Base-by-base conservation (phyloP, 2,329 filamentous ascomycete genomes). In the Cadophora sp. region DNA sequence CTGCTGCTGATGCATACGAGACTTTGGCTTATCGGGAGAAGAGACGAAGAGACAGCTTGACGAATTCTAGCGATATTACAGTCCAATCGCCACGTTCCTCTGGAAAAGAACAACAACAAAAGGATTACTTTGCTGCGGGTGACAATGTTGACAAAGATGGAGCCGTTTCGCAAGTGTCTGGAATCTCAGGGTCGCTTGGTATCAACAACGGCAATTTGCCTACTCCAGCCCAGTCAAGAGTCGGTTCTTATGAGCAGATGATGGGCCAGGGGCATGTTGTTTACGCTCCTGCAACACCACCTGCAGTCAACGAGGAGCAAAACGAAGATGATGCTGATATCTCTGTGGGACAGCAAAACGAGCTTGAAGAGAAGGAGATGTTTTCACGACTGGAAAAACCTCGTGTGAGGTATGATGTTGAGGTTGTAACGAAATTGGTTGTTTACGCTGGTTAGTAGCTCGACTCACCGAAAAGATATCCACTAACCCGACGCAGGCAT, bases 381-480 rank as follows among this genome's bases (percentile, higher is more conserved):
- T 97, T 98, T 79, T 91, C 90, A 55, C 89, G 86, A 77, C 84
- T 98, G 65, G 90, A 94, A 71, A 93, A 91, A 80, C 94, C 96
- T 60, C 89, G 96, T 73, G 94, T 97, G 68, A 86, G 94, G 74
- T 99, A 98, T 77, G 96, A 99, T 80, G 95, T 98, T n/a, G 96
- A 99, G 80, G 95, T 99, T 48, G 92, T 99, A 46, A 98, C 96
- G 5, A 98, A 97, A 81, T 81, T 99, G 69, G 92, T 99, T 75
- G 93, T 99, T 27, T 99, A 99, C 82, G 87, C 91, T 68, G 96
- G 95, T 93, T 82, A 62, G 58, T 24, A 26, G 24, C 34, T 3
- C 46, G 46, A 34, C 50, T 59, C 66, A 64, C 63, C 69, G 65
- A 67, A 37, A 65, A 24, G 50, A 65, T 67, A 24, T 0, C 24